phyloP scores from a whole-genome alignment of 2,329 filamentous ascomycete genomes.

The Simplicillium sp. region DNA sequence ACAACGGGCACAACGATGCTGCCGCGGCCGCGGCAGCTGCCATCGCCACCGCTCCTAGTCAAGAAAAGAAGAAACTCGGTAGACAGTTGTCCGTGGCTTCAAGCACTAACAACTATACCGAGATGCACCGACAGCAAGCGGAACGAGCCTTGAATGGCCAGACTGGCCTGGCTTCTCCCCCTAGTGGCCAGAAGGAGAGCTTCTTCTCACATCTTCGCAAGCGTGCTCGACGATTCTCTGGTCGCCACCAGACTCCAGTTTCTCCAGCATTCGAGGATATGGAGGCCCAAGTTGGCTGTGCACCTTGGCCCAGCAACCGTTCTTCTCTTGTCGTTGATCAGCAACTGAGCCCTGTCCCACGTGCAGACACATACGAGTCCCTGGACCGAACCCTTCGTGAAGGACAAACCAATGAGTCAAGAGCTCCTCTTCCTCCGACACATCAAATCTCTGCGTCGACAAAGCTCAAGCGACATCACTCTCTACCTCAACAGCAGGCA shows the following conservation, averaged over 20 bases:
- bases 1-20: slow-evolving; percentile 47
- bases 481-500: slow-evolving; percentile 51
- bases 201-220: slow-evolving; percentile 98
- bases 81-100: slow-evolving; percentile 89
- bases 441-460: slow-evolving; percentile 38
- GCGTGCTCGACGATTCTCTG: slow-evolving; percentile 83
- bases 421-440: slow-evolving; percentile 39
- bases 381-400: slow-evolving; percentile 49
- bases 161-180: slow-evolving; percentile 64
- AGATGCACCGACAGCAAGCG: slow-evolving; percentile 81
- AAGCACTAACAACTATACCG: slow-evolving; percentile 84
- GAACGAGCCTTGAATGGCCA: slow-evolving; percentile 83
- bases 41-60: slow-evolving; percentile 26
- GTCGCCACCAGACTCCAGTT: slow-evolving; percentile 73
- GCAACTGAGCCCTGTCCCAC: slow-evolving; percentile 34
- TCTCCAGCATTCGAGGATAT: slow-evolving; percentile 77
- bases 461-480: slow-evolving; percentile 56
- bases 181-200: slow-evolving; percentile 77
- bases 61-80: slow-evolving; percentile 87
- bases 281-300: slow-evolving; percentile 86
- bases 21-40: slow-evolving; percentile 10
- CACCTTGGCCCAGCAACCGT: slow-evolving; percentile 77
- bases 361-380: slow-evolving; percentile 49
- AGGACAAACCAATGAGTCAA: slow-evolving; percentile 22
- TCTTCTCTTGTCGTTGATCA: slow-evolving; percentile 74